Evolutionary conservation across 2,329 filamentous ascomycete genomes (phyloP), one percentile per base, ranked within the genome.

Genomic region (Ophiostoma perfectum): DNA sequence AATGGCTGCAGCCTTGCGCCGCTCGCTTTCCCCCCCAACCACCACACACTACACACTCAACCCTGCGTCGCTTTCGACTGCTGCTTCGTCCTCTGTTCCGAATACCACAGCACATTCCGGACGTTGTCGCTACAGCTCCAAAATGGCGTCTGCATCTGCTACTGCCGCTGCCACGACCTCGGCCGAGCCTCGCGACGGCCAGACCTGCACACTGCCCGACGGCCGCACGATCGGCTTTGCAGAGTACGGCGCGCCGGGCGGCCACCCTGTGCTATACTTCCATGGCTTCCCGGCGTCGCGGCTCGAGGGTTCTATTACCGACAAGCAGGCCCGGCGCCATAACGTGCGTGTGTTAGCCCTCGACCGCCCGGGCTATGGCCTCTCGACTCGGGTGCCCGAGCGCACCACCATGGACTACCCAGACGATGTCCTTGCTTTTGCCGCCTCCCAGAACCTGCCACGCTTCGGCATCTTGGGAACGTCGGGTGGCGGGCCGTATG

Each of bases 271-370:
- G 1, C 71, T 82, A 42, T 79, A 77, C 71, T 79, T 81, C 66
- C 81, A 82, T 70, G 80, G 80, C 8, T 79, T 77, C 66, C 80
- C 80, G 0, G 76, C 76, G 0, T 80, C 77, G 4, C 79, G 80
- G 5, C 72, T 80, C 11, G 80, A 81, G 68, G 77, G 73, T 6
- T 69, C 68, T 5, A 71, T 71, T 9, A 66, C 76, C 18, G 72
- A 77, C 49, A 67, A 71, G 3, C 64, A 74, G 4, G 78, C 76
- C 9, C 68, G 70, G 2, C 70, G 71, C 3, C 73, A 72, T 8
- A 70, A 72, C 4, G 69, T 78, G 16, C 78, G 77, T 7, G 39
- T 81, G 55, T 74, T 82, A 49, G 74, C 78, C 4, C 72, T 78
- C 2, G 80, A 82, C 67, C 76, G 80, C 0, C 80, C 81, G 0